Percentiles rank a stretch among this genome's conserved stretches.
phyloP scores from a whole-genome alignment of 352 stramenopile species.

The Globisporangium parvum region DNA sequence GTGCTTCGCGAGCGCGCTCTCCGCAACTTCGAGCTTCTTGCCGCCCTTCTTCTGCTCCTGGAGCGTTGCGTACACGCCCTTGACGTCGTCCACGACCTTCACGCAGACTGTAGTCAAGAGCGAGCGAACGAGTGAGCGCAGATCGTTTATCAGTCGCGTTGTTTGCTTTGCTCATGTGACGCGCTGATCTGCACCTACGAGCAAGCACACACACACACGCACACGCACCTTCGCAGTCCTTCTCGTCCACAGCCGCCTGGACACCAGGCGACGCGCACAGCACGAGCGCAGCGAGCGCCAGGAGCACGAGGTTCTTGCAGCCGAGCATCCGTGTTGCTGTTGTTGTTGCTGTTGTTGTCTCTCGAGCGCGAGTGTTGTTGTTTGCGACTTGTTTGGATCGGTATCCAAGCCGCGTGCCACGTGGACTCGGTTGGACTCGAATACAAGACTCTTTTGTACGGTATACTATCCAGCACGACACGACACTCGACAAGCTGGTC shows the following conservation, averaged over 20 bases:
- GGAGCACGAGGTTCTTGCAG: constrained; percentile 49
- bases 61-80: constrained; percentile 60
- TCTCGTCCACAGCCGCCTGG: constrained; percentile 51
- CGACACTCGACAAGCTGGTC: no score
- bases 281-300: constrained; percentile 64
- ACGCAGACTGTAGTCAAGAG: constrained; percentile 76
- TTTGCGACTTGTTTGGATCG: no score
- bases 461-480: no score
- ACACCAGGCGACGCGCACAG: constrained; percentile 21
- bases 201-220: background rate
- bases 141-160: background rate
- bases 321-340: constrained; percentile 33
- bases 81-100: constrained; percentile 88
- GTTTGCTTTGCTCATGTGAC: background rate
- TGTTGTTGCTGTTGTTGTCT: background rate
- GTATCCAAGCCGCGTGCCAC: no score
- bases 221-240: constrained; percentile 88
- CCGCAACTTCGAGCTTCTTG: constrained; percentile 69
- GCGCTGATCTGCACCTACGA: no score
- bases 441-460: no score
- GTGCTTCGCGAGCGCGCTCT: constrained; percentile 82
- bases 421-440: no score
- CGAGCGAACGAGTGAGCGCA: background rate
- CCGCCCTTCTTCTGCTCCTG: constrained; percentile 65
- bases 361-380: no score